These are phyloP conservation scores for Alloteropsis angusta DNA, from an alignment of 202 grass and related monocot species.

Conservation along the genomic window DNA sequence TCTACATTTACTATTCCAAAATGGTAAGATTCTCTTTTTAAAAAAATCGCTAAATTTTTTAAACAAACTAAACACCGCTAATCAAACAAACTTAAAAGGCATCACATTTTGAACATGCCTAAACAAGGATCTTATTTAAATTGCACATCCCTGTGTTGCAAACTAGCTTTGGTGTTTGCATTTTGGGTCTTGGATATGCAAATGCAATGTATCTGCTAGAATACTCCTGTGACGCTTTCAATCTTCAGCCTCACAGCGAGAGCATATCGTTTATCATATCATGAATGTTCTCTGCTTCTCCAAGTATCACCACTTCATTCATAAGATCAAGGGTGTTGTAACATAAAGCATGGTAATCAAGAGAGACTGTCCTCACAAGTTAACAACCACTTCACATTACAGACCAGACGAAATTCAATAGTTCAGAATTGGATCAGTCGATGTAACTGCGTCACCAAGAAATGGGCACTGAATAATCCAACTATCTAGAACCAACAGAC, in stretches of 20 bases:
- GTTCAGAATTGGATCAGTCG: not conserved
- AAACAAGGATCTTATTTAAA: not conserved
- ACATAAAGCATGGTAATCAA: not conserved
- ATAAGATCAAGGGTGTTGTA: not conserved
- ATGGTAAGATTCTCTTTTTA: too few relatives aligned
- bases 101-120: not conserved
- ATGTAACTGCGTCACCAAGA: not conserved
- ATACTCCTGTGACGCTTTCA: too few relatives aligned
- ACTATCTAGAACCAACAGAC: not conserved
- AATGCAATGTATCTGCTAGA: too few relatives aligned
- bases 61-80: too few relatives aligned
- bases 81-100: not conserved
- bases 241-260: too few relatives aligned
- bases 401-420: not conserved
- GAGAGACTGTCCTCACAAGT: not conserved
- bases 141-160: not conserved
- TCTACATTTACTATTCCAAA: too few relatives aligned
- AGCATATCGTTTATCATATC: not conserved
- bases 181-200: too few relatives aligned
- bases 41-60: too few relatives aligned
- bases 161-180: not conserved
- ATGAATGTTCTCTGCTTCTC: not conserved
- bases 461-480: not conserved
- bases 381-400: not conserved
- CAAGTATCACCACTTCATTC: not conserved